phyloP scores from a whole-genome alignment of 768 basidiomycete species.

The Amanita polypyramis region DNA sequence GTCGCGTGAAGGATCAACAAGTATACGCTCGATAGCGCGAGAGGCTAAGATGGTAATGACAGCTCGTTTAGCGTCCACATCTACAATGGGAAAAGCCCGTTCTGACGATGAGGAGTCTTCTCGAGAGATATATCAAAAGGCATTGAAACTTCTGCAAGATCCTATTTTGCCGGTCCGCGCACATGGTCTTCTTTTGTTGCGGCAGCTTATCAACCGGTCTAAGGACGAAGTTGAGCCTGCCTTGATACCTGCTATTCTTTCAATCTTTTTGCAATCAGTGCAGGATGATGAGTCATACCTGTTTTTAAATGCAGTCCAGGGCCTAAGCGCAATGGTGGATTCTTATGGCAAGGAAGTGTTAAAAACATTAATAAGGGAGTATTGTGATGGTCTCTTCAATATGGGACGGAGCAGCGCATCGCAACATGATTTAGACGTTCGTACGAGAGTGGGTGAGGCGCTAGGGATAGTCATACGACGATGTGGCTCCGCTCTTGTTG shows the following conservation, averaged over 20 bases:
- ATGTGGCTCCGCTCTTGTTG: conserved; percentile 56
- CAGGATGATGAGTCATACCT: conserved; percentile 96
- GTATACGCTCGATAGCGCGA: conserved; percentile 48
- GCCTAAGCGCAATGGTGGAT: conserved; percentile 79
- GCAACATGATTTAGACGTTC: conserved; percentile 59
- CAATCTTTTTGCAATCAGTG: conserved; percentile 75
- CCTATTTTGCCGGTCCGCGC: conserved; percentile 89
- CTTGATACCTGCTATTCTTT: conserved; percentile 72
- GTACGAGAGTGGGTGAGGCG: conserved; percentile 79
- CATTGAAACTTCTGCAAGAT: conserved; percentile 82
- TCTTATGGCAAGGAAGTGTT: conserved; percentile 67
- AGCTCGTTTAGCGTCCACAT: conserved; percentile 60
- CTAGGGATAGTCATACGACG: conserved; percentile 65
- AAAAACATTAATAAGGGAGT: conserved; percentile 52
- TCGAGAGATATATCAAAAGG: conserved; percentile 74
- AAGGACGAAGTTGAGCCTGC: conserved; percentile 36
- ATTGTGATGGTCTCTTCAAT: conserved; percentile 43
- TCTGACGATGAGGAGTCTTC: conserved; percentile 28
- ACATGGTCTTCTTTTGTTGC: conserved; percentile 78
- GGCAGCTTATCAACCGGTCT: conserved; percentile 51
- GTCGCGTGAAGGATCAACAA: conserved; percentile 32
- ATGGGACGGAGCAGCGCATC: conserved; percentile 34
- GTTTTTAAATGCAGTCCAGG: conserved; percentile 87
- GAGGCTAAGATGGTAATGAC: conserved; percentile 83
- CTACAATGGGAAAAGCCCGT: conserved; percentile 18